A percentile compares a stretch with the other conserved stretches of the same genome.
Evolutionary conservation across 495 filamentous ascomycete genomes (phyloP).

Genomic region (Neurospora sp.): DNA sequence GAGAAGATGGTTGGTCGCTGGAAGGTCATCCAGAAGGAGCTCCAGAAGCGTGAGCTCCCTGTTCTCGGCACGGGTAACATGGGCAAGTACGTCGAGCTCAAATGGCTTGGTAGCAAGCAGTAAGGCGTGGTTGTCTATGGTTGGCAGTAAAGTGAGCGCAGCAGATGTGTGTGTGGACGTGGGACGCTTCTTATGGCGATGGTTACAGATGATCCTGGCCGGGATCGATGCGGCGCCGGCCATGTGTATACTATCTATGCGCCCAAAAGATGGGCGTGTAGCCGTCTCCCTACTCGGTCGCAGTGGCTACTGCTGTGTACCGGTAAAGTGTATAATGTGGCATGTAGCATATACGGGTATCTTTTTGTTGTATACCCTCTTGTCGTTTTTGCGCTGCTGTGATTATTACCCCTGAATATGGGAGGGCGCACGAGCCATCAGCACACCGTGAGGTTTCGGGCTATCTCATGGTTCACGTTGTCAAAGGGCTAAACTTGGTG

Average conservation of each 20-base stretch:
- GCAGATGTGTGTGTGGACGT: neutral
- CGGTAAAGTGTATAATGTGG: neutral
- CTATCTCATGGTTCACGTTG: neutral
- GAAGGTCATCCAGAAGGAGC: slow-evolving; percentile 71
- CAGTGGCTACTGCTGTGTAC: neutral
- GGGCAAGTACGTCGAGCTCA: slow-evolving; percentile 18
- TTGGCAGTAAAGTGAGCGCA: neutral
- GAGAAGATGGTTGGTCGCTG: slow-evolving; percentile 71
- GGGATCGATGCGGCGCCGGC: neutral
- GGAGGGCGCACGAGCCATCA: neutral
- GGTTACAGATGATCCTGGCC: neutral
- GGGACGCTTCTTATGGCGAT: neutral
- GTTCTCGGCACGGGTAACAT: slow-evolving; percentile 25
- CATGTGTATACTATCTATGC: neutral
- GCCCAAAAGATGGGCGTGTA: neutral
- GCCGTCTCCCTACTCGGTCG: neutral
- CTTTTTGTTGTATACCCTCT: neutral
- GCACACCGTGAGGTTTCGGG: neutral
- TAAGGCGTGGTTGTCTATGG: slow-evolving; percentile 1
- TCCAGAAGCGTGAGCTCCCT: slow-evolving; percentile 51
- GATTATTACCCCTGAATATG: neutral
- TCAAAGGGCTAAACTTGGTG: neutral
- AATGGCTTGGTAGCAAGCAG: slow-evolving; percentile 14
- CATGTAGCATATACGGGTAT: neutral
- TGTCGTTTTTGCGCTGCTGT: neutral